Percentiles rank a stretch among this genome's conserved stretches.
Evolutionary conservation across 2,329 filamentous ascomycete species (phyloP).

Genomic region (Exophiala calicioides): DNA sequence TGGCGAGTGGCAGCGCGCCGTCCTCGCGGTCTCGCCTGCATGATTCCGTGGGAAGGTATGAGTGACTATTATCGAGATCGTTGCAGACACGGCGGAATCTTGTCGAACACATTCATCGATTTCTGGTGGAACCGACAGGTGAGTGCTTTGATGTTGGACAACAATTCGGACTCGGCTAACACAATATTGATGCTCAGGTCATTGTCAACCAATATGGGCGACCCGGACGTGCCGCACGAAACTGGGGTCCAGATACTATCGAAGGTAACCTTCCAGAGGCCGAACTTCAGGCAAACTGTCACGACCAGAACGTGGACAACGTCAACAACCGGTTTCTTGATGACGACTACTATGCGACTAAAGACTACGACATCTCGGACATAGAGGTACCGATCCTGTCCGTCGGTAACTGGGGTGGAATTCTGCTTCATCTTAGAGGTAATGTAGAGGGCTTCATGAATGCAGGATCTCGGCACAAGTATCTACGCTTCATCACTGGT

Average conservation of each 20-base stretch:
- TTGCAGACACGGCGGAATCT: conserved; percentile 63
- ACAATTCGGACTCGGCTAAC: no score
- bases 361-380: conserved; percentile 65
- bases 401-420: conserved; percentile 72
- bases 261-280: conserved; percentile 42
- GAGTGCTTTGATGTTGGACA: no score
- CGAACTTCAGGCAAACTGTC: conserved; percentile 39
- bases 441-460: conserved; percentile 65
- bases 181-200: no score
- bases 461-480: conserved; percentile 68
- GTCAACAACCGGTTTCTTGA: conserved; percentile 59
- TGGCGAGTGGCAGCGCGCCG: conserved; percentile 57
- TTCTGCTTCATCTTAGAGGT: conserved; percentile 67
- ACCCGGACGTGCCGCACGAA: conserved; percentile 50
- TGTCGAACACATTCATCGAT: conserved; percentile 60
- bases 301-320: conserved; percentile 50
- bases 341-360: conserved; percentile 64
- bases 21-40: conserved; percentile 54
- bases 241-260: conserved; percentile 54
- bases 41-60: conserved; percentile 60
- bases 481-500: conserved; percentile 68
- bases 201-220: conserved; percentile 68
- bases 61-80: conserved; percentile 59
- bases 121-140: conserved; percentile 52
- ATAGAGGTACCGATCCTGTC: conserved; percentile 68